phyloP scores from a whole-genome alignment of 1,139 yeast species.

The Yamadazyma triangularis region DNA sequence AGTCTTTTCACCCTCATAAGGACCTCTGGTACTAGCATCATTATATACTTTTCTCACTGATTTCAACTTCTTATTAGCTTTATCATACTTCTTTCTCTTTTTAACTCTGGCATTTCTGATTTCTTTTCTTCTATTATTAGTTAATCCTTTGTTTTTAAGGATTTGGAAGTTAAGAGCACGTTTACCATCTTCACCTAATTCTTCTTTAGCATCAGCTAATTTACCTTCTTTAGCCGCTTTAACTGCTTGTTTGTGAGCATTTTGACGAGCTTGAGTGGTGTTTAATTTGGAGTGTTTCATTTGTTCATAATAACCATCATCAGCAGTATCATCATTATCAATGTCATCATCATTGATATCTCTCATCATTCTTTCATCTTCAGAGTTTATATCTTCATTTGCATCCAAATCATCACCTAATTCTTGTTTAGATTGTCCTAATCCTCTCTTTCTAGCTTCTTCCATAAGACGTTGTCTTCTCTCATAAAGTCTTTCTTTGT shows the following conservation, averaged over 20 bases:
- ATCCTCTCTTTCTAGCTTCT: conserved; percentile 85
- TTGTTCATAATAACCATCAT: conserved; percentile 47
- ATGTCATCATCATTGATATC: conserved; percentile 31
- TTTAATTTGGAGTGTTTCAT: conserved; percentile 46
- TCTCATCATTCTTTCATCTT: conserved; percentile 40
- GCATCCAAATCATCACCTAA: conserved; percentile 54
- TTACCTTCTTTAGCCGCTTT: conserved; percentile 85
- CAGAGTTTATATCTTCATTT: conserved; percentile 40
- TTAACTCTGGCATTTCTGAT: conserved; percentile 94
- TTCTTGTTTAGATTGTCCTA: conserved; percentile 42
- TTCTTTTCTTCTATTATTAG: conserved; percentile 89
- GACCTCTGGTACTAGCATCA: conserved; percentile 62
- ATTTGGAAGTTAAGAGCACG: conserved; percentile 94
- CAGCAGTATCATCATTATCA: too few relatives aligned
- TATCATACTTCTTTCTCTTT: conserved; percentile 95
- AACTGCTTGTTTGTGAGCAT: conserved; percentile 68
- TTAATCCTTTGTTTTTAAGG: conserved; percentile 90
- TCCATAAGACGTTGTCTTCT: conserved; percentile 82
- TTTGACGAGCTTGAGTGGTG: conserved; percentile 50
- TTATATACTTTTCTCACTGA: conserved; percentile 81
- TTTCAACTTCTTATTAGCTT: conserved; percentile 90
- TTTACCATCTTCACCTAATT: conserved; percentile 73
- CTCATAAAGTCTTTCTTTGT: conserved; percentile 82
- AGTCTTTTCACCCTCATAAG: conserved; percentile 91
- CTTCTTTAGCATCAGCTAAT: conserved; percentile 65